These are phyloP conservation scores for Eutypella sp. DNA, from an alignment of 2,329 filamentous ascomycete genomes.

Conservation along the genomic window DNA sequence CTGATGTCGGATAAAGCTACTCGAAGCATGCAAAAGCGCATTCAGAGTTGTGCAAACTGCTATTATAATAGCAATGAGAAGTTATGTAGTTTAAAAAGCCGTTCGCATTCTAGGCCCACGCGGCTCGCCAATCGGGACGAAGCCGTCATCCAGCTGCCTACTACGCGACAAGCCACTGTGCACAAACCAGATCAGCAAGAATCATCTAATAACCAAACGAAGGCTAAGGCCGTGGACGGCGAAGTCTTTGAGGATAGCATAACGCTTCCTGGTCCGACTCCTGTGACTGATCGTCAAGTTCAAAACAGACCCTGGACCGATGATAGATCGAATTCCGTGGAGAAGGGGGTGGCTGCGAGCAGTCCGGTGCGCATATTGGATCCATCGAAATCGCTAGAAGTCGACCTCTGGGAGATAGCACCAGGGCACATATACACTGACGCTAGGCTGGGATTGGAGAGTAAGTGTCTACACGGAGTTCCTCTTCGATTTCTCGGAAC, in stretches of 20 bases:
- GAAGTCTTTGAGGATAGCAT: too few relatives aligned
- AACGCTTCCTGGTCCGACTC: too few relatives aligned
- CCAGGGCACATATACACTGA: conserved; percentile 34
- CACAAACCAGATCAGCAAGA: too few relatives aligned
- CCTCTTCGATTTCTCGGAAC: neutral
- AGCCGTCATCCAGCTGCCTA: too few relatives aligned
- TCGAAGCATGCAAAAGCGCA: conserved; percentile 3
- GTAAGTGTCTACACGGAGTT: conserved; percentile 25
- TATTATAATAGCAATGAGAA: conserved; percentile 11
- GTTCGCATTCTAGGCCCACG: too few relatives aligned
- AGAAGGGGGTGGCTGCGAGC: neutral
- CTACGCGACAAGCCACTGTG: too few relatives aligned
- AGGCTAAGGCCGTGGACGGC: too few relatives aligned
- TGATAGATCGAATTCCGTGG: conserved; percentile 9
- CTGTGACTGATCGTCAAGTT: too few relatives aligned
- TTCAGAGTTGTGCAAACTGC: conserved; percentile 16
- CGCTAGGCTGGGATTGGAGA: conserved; percentile 19
- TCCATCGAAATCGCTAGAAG: conserved; percentile 18
- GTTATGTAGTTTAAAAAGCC: conserved; percentile 7
- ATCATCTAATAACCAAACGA: too few relatives aligned
- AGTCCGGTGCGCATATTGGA: neutral
- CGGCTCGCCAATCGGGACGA: neutral
- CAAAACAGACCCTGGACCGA: too few relatives aligned
- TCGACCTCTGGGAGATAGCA: conserved; percentile 42
- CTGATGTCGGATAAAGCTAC: conserved; percentile 10